Conservation (phyloP, 345 rosid genomes). For the Ailanthus altissimus region DNA sequence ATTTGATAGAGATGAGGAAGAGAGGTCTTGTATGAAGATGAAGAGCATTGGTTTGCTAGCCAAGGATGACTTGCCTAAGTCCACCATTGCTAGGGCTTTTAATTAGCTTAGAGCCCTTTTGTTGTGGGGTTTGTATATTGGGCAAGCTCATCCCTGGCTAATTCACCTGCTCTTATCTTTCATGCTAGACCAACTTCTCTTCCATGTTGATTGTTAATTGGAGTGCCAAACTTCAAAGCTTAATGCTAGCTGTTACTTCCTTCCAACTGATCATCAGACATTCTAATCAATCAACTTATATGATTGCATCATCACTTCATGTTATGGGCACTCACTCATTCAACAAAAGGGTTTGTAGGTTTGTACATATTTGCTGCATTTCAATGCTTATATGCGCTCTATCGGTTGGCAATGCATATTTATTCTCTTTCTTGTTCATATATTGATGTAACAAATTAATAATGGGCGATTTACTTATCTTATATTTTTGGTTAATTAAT, state of each 20-base stretch:
- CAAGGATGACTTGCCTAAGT: conserved; percentile 64
- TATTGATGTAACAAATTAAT: too few species aligned
- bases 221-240: too few species aligned
- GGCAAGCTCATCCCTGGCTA: conserved; percentile 45
- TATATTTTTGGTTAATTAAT: too few species aligned
- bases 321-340: not conserved
- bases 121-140: conserved; percentile 3
- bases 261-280: not conserved
- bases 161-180: conserved; percentile 38
- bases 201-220: conserved; percentile 12
- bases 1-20: conserved; percentile 5
- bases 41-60: conserved; percentile 45
- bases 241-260: not conserved
- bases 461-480: too few species aligned
- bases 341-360: too few species aligned
- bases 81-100: conserved; percentile 7
- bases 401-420: too few species aligned
- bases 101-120: not conserved
- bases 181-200: conserved; percentile 37
- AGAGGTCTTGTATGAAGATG: conserved; percentile 52
- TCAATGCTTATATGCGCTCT: too few species aligned
- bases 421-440: too few species aligned
- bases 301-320: not conserved
- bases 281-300: not conserved
- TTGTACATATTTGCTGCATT: not conserved